Evolutionary conservation across 2,329 filamentous ascomycete genomes (phyloP).

Genomic region (Aspergillus glaucus): DNA sequence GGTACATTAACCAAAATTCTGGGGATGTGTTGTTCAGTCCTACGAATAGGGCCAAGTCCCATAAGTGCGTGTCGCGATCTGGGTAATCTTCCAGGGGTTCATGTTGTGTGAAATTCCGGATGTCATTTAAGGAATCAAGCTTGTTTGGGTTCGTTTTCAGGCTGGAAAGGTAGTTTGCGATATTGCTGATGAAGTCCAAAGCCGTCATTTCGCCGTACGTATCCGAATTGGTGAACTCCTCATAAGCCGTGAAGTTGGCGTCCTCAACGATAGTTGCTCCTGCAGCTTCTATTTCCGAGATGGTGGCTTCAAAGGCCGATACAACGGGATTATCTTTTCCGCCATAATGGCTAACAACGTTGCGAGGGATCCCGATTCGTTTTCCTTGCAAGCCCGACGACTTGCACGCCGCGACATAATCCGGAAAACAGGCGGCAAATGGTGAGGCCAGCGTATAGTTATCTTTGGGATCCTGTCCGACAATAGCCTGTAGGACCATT

Average conservation of each 20-base stretch:
- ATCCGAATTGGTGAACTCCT: constrained; percentile 28
- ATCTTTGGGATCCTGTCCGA: constrained; percentile 46
- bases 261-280: constrained; percentile 57
- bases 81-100: constrained; percentile 55
- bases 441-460: constrained; percentile 58
- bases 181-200: constrained; percentile 55
- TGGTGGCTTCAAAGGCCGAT: constrained; percentile 50
- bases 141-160: constrained; percentile 54
- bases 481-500: constrained; percentile 54
- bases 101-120: constrained; percentile 51
- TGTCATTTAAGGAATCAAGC: constrained; percentile 46
- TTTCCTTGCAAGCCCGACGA: constrained; percentile 49
- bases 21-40: constrained; percentile 53
- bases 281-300: constrained; percentile 47
- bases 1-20: constrained; percentile 53
- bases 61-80: constrained; percentile 51
- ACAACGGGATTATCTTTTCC: constrained; percentile 38
- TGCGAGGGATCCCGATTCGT: constrained; percentile 59
- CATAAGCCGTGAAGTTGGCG: constrained; percentile 52
- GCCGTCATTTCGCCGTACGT: constrained; percentile 37
- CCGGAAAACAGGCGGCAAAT: constrained; percentile 43
- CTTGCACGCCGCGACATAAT: constrained; percentile 57
- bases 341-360: constrained; percentile 43
- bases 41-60: constrained; percentile 48
- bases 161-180: constrained; percentile 50